Evolutionary conservation across 495 filamentous ascomycete genomes (phyloP).

Genomic region (Coniosporium apollinis): DNA sequence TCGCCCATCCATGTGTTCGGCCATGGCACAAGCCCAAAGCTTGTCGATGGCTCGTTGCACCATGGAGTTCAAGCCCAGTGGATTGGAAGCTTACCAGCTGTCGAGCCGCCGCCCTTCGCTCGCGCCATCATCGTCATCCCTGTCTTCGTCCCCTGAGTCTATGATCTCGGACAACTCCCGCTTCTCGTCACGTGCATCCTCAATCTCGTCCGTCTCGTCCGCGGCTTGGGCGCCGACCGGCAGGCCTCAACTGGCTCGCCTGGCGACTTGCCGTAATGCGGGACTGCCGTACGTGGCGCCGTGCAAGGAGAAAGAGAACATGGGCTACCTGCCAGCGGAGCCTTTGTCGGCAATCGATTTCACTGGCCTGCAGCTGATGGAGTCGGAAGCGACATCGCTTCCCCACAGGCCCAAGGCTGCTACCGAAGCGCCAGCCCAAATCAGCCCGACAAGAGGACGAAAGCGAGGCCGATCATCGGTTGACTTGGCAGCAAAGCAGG

Average conservation of each 20-base stretch:
- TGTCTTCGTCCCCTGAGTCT: conserved; percentile 78
- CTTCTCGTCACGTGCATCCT: conserved; percentile 29
- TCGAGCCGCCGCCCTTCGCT: conserved; percentile 32
- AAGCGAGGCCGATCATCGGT: no score
- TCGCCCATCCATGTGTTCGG: conserved; percentile 56
- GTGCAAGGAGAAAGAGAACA: conserved; percentile 20
- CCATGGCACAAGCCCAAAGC: conserved; percentile 62
- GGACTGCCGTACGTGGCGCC: conserved; percentile 29
- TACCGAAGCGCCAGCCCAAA: conserved; percentile 33
- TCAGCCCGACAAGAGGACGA: conserved; percentile 4
- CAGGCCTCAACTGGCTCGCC: conserved; percentile 54
- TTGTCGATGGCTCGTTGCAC: conserved; percentile 47
- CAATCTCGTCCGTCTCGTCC: conserved; percentile 35
- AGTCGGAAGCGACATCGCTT: conserved; percentile 15
- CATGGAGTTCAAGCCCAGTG: conserved; percentile 30
- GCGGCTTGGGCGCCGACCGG: conserved; percentile 46
- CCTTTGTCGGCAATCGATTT: conserved; percentile 32
- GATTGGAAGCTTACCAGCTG: conserved; percentile 35
- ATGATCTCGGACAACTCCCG: conserved; percentile 73
- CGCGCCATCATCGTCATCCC: conserved; percentile 60
- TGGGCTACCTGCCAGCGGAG: conserved; percentile 1
- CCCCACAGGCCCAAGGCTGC: conserved; percentile 7
- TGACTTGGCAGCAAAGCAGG: no score
- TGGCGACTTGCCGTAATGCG: conserved; percentile 69
- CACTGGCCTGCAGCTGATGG: conserved; percentile 33